Percentiles rank a stretch among this genome's conserved stretches.
phyloP scores from a whole-genome alignment of 768 basidiomycete species.

The Tricholoma hemisulphureum region DNA sequence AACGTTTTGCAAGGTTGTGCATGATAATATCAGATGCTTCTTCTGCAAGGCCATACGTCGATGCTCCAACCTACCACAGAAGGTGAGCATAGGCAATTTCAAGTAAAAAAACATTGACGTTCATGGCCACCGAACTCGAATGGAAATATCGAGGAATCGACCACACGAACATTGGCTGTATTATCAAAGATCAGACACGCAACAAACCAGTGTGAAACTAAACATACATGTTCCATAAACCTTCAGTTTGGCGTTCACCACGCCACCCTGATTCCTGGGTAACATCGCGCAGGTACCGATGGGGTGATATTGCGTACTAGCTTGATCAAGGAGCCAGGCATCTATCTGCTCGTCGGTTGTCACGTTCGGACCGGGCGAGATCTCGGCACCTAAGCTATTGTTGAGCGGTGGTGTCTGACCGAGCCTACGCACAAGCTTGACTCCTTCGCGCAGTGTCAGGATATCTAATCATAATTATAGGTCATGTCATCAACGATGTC shows the following conservation, averaged over 20 bases:
- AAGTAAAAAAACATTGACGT: conserved; percentile 4
- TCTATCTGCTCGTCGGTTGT: conserved; percentile 57
- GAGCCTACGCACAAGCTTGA: conserved; percentile 60
- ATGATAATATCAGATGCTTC: conserved; percentile 41
- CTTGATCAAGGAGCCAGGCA: conserved; percentile 42
- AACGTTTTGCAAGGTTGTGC: no score
- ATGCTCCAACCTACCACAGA: conserved; percentile 15
- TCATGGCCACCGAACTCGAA: conserved; percentile 24
- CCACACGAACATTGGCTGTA: conserved; percentile 45
- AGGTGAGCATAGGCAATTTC: background rate
- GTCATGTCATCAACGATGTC: background rate
- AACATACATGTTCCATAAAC: conserved; percentile 49
- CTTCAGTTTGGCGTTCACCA: conserved; percentile 52
- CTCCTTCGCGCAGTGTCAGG: conserved; percentile 52
- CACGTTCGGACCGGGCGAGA: conserved; percentile 48
- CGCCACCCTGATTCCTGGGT: conserved; percentile 52
- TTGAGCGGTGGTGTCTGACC: conserved; percentile 52
- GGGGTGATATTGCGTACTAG: conserved; percentile 62
- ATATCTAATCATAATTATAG: conserved; percentile 34
- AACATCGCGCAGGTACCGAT: conserved; percentile 58
- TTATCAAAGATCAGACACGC: background rate
- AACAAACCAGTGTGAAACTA: background rate
- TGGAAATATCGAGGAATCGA: conserved; percentile 25
- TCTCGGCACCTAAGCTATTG: conserved; percentile 42
- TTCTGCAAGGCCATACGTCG: conserved; percentile 30